These are phyloP conservation scores for Cryphonectria japonica DNA, from an alignment of 2,329 filamentous ascomycete species.

Conservation along the genomic window DNA sequence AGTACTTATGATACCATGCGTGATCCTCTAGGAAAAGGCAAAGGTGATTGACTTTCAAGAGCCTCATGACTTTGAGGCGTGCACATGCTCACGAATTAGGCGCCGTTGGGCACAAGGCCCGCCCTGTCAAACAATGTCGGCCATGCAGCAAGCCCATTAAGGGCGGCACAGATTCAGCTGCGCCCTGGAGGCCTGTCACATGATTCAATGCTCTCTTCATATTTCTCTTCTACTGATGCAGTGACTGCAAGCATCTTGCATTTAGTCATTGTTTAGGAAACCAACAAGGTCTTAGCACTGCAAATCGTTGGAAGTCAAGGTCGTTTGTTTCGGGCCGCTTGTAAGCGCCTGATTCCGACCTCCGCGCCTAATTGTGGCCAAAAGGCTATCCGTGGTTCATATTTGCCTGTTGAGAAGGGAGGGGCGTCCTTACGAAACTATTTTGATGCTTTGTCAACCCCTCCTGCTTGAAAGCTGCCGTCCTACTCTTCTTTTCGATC, in stretches of 20 bases:
- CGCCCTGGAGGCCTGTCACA: not conserved
- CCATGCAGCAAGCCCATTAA: not conserved
- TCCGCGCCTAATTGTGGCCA: conserved; percentile 2
- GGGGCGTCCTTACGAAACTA: not conserved
- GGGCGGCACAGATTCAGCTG: not conserved
- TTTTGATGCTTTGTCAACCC: not conserved
- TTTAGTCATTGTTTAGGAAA: not conserved
- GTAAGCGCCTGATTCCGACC: not conserved
- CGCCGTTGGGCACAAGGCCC: not conserved
- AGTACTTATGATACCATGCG: not conserved
- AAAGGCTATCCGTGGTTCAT: not conserved
- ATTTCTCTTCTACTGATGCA: not conserved
- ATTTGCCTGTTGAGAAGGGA: not conserved
- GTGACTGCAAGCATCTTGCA: not conserved
- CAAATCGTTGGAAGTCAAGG: not conserved
- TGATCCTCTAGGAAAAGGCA: too few species aligned
- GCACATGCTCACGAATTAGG: conserved; percentile 5
- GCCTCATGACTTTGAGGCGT: not conserved
- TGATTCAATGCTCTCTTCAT: not conserved
- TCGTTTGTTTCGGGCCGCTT: not conserved
- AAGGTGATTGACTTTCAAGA: not conserved
- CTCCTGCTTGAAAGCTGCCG: not conserved
- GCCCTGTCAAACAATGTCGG: not conserved
- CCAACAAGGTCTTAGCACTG: not conserved
- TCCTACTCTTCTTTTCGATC: not conserved